phyloP scores from a whole-genome alignment of 768 basidiomycete genomes.

The Solioccasus polychromus region DNA sequence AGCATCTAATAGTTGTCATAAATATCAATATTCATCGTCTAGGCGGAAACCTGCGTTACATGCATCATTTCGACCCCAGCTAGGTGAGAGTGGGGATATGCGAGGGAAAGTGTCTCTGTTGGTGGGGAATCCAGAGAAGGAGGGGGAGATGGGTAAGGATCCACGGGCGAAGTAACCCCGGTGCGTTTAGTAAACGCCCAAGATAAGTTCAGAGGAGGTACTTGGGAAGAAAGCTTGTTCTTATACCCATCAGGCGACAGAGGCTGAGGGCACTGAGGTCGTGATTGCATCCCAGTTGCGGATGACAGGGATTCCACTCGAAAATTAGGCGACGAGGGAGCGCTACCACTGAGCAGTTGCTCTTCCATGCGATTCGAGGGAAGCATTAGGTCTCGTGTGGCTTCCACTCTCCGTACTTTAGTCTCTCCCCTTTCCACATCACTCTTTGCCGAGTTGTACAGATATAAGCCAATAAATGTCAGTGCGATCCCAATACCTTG shows the following conservation, averaged over 20 bases:
- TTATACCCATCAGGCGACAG: conserved; percentile 3
- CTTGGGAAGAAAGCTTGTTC: conserved; percentile 10
- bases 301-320: conserved; percentile 12
- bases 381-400: conserved; percentile 62
- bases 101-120: conserved; percentile 12
- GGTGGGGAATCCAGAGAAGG: conserved; percentile 29
- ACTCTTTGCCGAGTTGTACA: conserved; percentile 93
- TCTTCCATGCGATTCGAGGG: conserved; percentile 67
- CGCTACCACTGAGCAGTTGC: conserved; percentile 43
- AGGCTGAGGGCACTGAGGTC: conserved; percentile 9
- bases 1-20: conserved; percentile 15
- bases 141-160: conserved; percentile 52
- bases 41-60: conserved; percentile 16
- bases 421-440: conserved; percentile 94
- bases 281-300: conserved; percentile 26
- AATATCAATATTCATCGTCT: conserved; percentile 21
- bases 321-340: conserved; percentile 22
- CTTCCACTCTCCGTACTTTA: conserved; percentile 76
- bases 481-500: conserved; percentile 88
- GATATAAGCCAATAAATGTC: conserved; percentile 87
- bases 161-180: conserved; percentile 29
- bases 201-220: conserved; percentile 18
- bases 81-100: conserved; percentile 6
- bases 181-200: conserved; percentile 24
- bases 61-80: conserved; percentile 4